phyloP scores from a whole-genome alignment of 306 rosid genomes.

The Vigna hirtella region DNA sequence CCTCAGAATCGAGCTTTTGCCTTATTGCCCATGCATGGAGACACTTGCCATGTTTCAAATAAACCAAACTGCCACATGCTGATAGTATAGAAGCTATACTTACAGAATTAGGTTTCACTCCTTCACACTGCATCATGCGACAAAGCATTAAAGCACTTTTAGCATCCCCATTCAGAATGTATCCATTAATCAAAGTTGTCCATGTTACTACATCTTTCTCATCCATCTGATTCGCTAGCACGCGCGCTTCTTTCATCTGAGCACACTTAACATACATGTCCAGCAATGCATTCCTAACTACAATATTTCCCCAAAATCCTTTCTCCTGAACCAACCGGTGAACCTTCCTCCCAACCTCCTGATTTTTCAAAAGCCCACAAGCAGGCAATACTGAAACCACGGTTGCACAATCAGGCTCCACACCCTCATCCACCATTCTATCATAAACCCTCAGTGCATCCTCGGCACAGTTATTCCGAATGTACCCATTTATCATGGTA shows the following conservation, averaged over 20 bases:
- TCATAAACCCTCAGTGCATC: constrained; percentile 63
- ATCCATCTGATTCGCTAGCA: constrained; percentile 51
- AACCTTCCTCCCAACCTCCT: constrained; percentile 65
- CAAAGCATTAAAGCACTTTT: constrained; percentile 70
- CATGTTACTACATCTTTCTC: constrained; percentile 87
- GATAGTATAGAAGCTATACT: constrained; percentile 74
- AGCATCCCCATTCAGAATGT: constrained; percentile 67
- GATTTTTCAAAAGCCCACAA: constrained; percentile 67
- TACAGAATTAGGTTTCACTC: constrained; percentile 72
- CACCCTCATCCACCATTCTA: constrained; percentile 65
- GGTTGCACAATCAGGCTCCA: constrained; percentile 78
- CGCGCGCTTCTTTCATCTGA: constrained; percentile 62
- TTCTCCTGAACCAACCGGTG: constrained; percentile 59
- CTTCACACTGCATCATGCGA: constrained; percentile 65
- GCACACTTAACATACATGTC: constrained; percentile 89
- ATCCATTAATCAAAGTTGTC: constrained; percentile 85
- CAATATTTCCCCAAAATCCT: constrained; percentile 61
- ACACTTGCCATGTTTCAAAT: constrained; percentile 64
- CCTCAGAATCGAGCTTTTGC: constrained; percentile 69
- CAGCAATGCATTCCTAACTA: constrained; percentile 68
- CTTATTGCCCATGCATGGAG: constrained; percentile 83
- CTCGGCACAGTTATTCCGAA: constrained; percentile 57
- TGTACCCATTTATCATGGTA: constrained; percentile 75
- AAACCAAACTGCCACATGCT: constrained; percentile 67
- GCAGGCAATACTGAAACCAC: constrained; percentile 79